phyloP scores from a whole-genome alignment of 1,139 yeast species.

The Suhomyces terraborum region DNA sequence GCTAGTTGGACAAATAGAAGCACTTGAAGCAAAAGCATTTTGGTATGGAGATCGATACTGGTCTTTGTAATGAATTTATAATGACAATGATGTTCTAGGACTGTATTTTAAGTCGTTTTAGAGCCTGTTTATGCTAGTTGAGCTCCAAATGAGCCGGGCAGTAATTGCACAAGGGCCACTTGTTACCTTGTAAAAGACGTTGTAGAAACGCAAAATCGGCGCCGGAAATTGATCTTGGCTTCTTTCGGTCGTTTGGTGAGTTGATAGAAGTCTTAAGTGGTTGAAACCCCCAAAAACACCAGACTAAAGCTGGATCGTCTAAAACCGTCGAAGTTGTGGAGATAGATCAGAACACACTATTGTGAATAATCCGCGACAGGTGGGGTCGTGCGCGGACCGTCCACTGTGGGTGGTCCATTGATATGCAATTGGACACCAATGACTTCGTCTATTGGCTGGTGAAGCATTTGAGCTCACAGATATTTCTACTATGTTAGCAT shows the following conservation, averaged over 20 bases:
- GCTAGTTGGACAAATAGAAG: slow-evolving; percentile 13
- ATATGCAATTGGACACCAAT: too few species aligned
- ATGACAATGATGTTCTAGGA: too few species aligned
- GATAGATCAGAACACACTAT: not conserved
- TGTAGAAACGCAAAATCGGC: not conserved
- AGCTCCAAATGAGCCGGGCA: not conserved
- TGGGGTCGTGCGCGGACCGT: not conserved
- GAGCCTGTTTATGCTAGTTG: not conserved
- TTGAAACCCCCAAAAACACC: not conserved
- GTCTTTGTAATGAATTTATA: too few species aligned
- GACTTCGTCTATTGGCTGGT: too few species aligned
- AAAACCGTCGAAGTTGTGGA: not conserved
- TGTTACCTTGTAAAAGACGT: not conserved
- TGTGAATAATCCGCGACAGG: not conserved
- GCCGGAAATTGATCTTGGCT: not conserved
- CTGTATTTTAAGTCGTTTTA: too few species aligned
- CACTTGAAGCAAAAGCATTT: slow-evolving; percentile 4
- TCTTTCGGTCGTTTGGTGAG: not conserved
- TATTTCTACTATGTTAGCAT: too few species aligned
- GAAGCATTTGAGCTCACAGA: too few species aligned
- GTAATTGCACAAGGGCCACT: not conserved
- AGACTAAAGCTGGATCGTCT: not conserved
- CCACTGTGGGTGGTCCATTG: not conserved
- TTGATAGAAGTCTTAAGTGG: not conserved
- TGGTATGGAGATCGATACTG: too few species aligned